Percentiles rank a stretch among this genome's conserved stretches.
phyloP scores from a whole-genome alignment of 441 rosid genomes.

The Aleurites moluccanus region DNA sequence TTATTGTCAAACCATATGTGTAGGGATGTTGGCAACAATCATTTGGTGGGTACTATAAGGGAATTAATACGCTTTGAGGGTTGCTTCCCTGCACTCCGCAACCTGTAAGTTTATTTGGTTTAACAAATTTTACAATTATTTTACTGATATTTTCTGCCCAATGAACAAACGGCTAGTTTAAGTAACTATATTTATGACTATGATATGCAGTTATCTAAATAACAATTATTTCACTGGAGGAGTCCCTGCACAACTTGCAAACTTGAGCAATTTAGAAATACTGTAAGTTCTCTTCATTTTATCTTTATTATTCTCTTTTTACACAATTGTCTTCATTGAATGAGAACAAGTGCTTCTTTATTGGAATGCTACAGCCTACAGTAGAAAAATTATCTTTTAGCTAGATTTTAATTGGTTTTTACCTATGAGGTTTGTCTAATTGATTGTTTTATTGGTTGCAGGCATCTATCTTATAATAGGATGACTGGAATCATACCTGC shows the following conservation, averaged over 20 bases:
- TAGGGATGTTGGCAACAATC: constrained; percentile 96
- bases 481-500: constrained; percentile 79
- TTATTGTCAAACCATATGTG: constrained; percentile 10
- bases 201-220: constrained; percentile 65
- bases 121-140: constrained; percentile 7
- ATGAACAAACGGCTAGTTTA: constrained; percentile 3
- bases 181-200: not conserved
- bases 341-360: not conserved
- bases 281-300: constrained; percentile 51
- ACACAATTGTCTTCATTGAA: not conserved
- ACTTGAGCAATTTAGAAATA: constrained; percentile 86
- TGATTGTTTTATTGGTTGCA: constrained; percentile 29
- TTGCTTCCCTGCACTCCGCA: constrained; percentile 82
- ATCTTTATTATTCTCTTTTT: not conserved
- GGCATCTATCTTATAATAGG: constrained; percentile 87
- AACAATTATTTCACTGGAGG: constrained; percentile 95
- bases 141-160: not conserved
- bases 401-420: constrained; percentile 1
- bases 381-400: not conserved
- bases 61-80: constrained; percentile 92
- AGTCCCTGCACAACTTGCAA: constrained; percentile 89
- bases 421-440: not conserved
- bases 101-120: constrained; percentile 58
- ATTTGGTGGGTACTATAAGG: constrained; percentile 88
- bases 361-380: not conserved